Evolutionary conservation across 2,329 filamentous ascomycete species (phyloP), one percentile per base, ranked within the genome.

Genomic region (Fusarium sulawesiense): DNA sequence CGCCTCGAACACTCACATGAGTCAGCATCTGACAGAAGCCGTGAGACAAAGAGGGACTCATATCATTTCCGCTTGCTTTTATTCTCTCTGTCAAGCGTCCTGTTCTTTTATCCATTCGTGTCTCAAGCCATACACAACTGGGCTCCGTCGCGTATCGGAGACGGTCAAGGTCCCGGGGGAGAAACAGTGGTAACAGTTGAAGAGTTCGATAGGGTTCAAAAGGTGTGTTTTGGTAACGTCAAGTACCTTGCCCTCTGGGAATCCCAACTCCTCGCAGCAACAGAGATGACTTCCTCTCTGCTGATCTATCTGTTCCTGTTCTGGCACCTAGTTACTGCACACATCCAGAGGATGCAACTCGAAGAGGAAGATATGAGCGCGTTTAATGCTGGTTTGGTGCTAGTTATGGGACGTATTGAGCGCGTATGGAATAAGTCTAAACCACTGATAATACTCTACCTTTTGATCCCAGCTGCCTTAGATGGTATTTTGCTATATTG

Each of bases 361-460:
- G 32, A 37, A 5, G 16, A n/a, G 16, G 32, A 37, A 11, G 32
- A 37, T 11, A 37, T 37, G 3, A 11, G 5, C 4, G 5, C 16
- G 9, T 4, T 37, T 3, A 18, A 18, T 18, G 0, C 9, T 11
- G 32, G 32, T 2, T 11, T 37, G 1, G 1, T 18, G 32, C 5
- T 37, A 6, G 6, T 18, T 3, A n/a, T 18, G 2, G 4, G 5
- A 4, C 9, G 16, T 0, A n/a, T 37, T 37, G 9, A 4, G 16
- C 6, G 32, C 2, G 9, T n/a, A 6, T n/a, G 9, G 32, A n/a
- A 37, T 6, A 6, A 2, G 8, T 18, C 32, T 5, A 18, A n/a
- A 37, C 1, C 16, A 11, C 32, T 37, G 16, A 37, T 11, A 6
- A 9, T 5, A 11, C 9, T 37, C 9, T 37, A 2, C 2, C 16